Evolutionary conservation across 352 stramenopile species (phyloP).

Genomic region (Phytophthora tubulina): DNA sequence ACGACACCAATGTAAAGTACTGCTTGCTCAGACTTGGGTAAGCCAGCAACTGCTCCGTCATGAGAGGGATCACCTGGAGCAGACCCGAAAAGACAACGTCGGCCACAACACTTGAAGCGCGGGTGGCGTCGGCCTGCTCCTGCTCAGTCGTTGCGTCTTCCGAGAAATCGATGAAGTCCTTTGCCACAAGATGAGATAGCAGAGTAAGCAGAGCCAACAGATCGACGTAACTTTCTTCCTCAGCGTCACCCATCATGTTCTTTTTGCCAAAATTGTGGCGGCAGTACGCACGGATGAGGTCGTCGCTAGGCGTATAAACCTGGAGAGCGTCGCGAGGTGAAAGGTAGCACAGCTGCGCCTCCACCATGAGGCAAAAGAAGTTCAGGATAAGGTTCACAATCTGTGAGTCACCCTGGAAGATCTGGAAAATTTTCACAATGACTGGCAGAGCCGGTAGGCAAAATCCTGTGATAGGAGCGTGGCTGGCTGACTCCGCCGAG

Average conservation of each 20-base stretch:
- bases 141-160: conserved; percentile 71
- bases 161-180: conserved; percentile 90
- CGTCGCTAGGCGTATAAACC: conserved; percentile 78
- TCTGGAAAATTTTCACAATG: conserved; percentile 79
- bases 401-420: conserved; percentile 79
- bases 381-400: conserved; percentile 77
- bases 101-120: conserved; percentile 73
- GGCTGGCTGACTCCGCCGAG: conserved; percentile 69
- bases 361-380: conserved; percentile 86
- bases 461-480: conserved; percentile 69
- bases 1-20: conserved; percentile 91
- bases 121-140: conserved; percentile 63
- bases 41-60: conserved; percentile 89
- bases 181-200: conserved; percentile 81
- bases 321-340: conserved; percentile 70
- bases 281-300: conserved; percentile 77
- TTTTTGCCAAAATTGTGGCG: conserved; percentile 77
- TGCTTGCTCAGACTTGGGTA: conserved; percentile 89
- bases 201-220: conserved; percentile 81
- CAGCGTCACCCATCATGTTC: conserved; percentile 65
- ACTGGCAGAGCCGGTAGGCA: conserved; percentile 75
- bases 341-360: conserved; percentile 85
- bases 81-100: conserved; percentile 92
- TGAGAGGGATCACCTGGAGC: conserved; percentile 89
- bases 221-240: conserved; percentile 85